phyloP scores from a whole-genome alignment of 352 stramenopile species.

The Globisporangium splendens region DNA sequence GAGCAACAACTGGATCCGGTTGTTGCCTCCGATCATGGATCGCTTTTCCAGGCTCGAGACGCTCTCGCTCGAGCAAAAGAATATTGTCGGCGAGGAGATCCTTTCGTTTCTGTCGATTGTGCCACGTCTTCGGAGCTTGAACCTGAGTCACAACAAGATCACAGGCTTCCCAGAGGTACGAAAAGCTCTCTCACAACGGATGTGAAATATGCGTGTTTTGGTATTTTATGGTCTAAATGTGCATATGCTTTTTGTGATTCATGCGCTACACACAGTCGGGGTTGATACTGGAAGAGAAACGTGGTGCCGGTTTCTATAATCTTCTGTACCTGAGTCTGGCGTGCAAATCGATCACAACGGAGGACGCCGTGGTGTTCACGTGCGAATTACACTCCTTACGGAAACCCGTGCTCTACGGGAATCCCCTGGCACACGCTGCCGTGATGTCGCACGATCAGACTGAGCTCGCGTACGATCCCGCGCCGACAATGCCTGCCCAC shows the following conservation, averaged over 20 bases:
- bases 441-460: conserved; percentile 61
- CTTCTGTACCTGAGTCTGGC: conserved; percentile 74
- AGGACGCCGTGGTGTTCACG: conserved; percentile 41
- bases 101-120: conserved; percentile 69
- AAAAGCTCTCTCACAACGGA: no score
- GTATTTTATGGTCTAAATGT: no score
- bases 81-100: conserved; percentile 55
- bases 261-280: conserved; percentile 23
- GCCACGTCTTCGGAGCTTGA: conserved; percentile 65
- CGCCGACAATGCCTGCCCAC: conserved; percentile 47
- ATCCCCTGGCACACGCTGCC: conserved; percentile 56
- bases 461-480: conserved; percentile 67
- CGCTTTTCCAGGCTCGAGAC: conserved; percentile 71
- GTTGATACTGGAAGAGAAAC: conserved; percentile 54
- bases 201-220: no score
- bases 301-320: conserved; percentile 54
- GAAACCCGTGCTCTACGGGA: conserved; percentile 75
- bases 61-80: conserved; percentile 78
- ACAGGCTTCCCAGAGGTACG: conserved; percentile 61
- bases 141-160: conserved; percentile 81
- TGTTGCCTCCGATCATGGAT: conserved; percentile 72
- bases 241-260: no score
- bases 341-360: conserved; percentile 59
- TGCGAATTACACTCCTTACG: conserved; percentile 52
- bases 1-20: conserved; percentile 65